Evolutionary conservation across 1,139 yeast species (phyloP).

Genomic region (Taiozyma sp.): DNA sequence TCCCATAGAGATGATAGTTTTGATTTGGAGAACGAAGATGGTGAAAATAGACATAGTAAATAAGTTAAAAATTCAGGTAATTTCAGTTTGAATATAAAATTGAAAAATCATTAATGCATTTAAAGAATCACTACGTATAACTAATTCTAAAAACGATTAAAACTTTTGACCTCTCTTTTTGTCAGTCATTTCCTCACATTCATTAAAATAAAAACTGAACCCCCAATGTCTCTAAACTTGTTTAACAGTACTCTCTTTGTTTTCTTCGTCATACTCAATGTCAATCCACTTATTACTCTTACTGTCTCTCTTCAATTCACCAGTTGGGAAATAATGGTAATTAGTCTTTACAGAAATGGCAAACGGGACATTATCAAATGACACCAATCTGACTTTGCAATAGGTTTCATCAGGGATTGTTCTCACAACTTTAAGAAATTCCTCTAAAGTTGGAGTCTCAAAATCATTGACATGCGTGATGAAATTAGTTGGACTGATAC

Average conservation of each 20-base stretch:
- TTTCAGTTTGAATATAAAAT: background rate
- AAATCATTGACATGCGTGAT: constrained; percentile 84
- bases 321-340: constrained; percentile 87
- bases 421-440: constrained; percentile 58
- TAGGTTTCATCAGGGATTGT: constrained; percentile 74
- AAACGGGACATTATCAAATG: constrained; percentile 80
- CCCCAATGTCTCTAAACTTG: constrained; percentile 4
- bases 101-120: background rate
- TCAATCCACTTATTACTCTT: constrained; percentile 47
- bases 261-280: constrained; percentile 22
- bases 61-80: background rate
- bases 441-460: constrained; percentile 62
- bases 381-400: constrained; percentile 72
- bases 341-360: constrained; percentile 85
- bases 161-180: background rate
- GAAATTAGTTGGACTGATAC: constrained; percentile 74
- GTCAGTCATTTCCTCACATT: background rate
- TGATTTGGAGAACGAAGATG: constrained; percentile 17
- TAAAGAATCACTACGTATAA: background rate
- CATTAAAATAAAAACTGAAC: background rate
- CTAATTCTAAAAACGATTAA: background rate
- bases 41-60: background rate
- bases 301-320: constrained; percentile 49
- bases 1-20: constrained; percentile 12
- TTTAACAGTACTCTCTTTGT: constrained; percentile 12